Base-by-base conservation (phyloP, 1,284 basidiomycete species). In the Trametes versicolor region DNA sequence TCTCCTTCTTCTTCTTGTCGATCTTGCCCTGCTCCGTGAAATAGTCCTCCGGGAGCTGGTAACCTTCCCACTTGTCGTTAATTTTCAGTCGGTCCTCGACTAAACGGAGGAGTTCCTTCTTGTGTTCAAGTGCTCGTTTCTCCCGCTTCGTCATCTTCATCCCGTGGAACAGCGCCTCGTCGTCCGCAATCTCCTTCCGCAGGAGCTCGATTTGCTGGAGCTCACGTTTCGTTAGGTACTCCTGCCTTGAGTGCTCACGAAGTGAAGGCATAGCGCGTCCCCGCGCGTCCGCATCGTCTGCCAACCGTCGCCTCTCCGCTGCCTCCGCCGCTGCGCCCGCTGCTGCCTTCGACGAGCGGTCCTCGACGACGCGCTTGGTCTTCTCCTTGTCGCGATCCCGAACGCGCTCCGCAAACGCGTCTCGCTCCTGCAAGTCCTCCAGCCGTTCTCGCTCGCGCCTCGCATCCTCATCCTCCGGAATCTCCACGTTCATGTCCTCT, bases 1-100 rank as follows among this genome's bases (percentile, higher is more conserved):
- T 92, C 76, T 97, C 90, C 76, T 98, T 97, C 81, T 96, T 97
- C 82, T 98, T 97, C 79, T 90, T 92, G 85, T 99, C 97, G 67
- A 99, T 94, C 78, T 96, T 97, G n/a, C 98, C 98, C 77, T 98
- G 95, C 74, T 98, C 97, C 0, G 97, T 99, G 73, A 99, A 87
- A 75, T 99, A 99, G 79, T 99, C 97, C 72, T 98, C 96, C 0
- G 96, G 97, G 43, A 98, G 85, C 80, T 93, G 92, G 74, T 98
- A 98, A 5, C 96, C 96, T 67, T 98, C 96, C 78, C 87, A 94
- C 68, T 95, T 94, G 81, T 98, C 96, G 76, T 96, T 94, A 67
- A 99, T 98, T 74, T 89, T 91, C 67, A 96, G 85, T 23, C 97
- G 88, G 76, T 97, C 97, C 78, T 99, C 97, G 63, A 98, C 97